A percentile compares a stretch with the other conserved stretches of the same genome.
Evolutionary conservation across 2,329 filamentous ascomycete genomes (phyloP).

Genomic region (Nemania sp.): DNA sequence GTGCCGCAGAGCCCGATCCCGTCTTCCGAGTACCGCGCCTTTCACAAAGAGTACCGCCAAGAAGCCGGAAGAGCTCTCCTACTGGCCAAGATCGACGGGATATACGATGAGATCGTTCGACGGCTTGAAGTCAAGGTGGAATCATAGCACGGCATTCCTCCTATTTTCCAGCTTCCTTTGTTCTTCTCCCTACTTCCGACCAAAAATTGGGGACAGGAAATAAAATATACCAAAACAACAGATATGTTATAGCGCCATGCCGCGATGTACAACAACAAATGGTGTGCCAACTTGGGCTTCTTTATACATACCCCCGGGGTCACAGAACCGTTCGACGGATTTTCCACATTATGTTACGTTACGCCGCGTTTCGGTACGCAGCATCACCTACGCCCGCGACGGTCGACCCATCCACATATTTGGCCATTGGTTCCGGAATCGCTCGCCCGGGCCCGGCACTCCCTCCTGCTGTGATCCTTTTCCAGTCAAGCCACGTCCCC

Average conservation of each 20-base stretch:
- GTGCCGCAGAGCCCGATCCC: slow-evolving; percentile 29
- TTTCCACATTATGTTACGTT: slow-evolving; percentile 3
- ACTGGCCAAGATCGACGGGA: slow-evolving; percentile 30
- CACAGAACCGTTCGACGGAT: slow-evolving; percentile 3
- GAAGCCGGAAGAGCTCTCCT: slow-evolving; percentile 30
- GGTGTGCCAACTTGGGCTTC: slow-evolving; percentile 11
- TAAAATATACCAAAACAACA: slow-evolving; percentile 7
- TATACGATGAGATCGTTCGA: slow-evolving; percentile 31
- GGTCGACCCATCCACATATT: too few species aligned
- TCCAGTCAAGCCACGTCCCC: not conserved
- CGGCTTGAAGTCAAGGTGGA: slow-evolving; percentile 28
- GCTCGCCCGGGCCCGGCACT: not conserved
- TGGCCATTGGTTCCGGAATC: not conserved
- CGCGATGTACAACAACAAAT: slow-evolving; percentile 27
- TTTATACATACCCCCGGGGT: slow-evolving; percentile 15
- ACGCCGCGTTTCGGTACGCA: too few species aligned
- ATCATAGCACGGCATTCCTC: slow-evolving; percentile 10
- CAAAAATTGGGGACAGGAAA: slow-evolving; percentile 2
- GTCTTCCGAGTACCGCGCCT: slow-evolving; percentile 31
- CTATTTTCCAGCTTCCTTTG: too few species aligned
- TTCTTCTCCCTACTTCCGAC: not conserved
- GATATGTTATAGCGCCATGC: slow-evolving; percentile 13
- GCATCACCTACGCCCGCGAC: too few species aligned
- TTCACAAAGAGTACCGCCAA: slow-evolving; percentile 32
- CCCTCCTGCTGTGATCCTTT: not conserved